A percentile compares a stretch with the other conserved stretches of the same genome.
Evolutionary conservation across 768 basidiomycete species (phyloP).

Genomic region (Lactarius pseudohatsudake): DNA sequence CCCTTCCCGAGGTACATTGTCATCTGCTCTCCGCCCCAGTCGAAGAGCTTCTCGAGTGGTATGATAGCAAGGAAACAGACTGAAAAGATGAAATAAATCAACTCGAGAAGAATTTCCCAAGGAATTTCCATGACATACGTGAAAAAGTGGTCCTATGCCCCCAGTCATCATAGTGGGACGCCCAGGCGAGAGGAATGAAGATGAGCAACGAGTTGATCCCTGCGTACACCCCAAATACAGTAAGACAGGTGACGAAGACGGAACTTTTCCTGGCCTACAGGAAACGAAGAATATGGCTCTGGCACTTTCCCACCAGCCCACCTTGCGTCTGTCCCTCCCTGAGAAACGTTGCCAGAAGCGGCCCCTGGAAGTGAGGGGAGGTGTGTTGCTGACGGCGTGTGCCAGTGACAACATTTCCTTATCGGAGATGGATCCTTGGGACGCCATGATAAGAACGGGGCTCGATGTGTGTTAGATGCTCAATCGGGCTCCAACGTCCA

Average conservation of each 20-base stretch:
- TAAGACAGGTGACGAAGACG: not conserved
- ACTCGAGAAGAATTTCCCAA: not conserved
- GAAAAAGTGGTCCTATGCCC: constrained; percentile 25
- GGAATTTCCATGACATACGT: constrained; percentile 24
- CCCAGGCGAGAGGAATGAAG: constrained; percentile 34
- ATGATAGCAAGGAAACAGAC: constrained; percentile 67
- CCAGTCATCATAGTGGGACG: constrained; percentile 32
- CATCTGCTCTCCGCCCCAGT: constrained; percentile 61
- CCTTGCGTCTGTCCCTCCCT: constrained; percentile 20
- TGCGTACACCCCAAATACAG: not conserved
- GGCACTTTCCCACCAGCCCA: constrained; percentile 21
- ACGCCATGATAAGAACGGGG: not conserved
- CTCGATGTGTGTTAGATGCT: not conserved
- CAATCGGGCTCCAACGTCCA: not conserved
- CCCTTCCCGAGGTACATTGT: constrained; percentile 54
- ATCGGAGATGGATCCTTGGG: not conserved
- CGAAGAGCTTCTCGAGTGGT: constrained; percentile 63
- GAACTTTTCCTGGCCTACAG: constrained; percentile 15
- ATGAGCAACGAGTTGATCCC: constrained; percentile 32
- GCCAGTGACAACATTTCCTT: not conserved
- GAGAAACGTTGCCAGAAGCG: constrained; percentile 21
- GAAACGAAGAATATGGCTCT: constrained; percentile 19
- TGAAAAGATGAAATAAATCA: constrained; percentile 30
- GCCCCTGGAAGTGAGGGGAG: not conserved
- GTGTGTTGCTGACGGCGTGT: no score